Evolutionary conservation across 2,329 filamentous ascomycete species (phyloP), one percentile per base, ranked within the genome.

Genomic region (Nigrospora oryzae): DNA sequence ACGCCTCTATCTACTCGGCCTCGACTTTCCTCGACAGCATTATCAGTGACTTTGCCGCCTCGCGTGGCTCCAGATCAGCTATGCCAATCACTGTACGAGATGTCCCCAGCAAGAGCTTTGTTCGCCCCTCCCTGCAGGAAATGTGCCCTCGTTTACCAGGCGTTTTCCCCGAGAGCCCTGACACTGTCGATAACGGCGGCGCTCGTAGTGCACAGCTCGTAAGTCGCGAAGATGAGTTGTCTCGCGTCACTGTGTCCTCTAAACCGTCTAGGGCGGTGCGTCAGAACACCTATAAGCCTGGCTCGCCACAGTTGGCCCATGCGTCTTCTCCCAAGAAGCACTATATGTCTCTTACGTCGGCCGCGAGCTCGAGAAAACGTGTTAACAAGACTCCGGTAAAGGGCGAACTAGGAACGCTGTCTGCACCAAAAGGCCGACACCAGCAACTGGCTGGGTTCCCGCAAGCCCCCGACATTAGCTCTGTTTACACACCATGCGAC

Each of bases 21-120:
- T 71, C 82, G 3, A 71, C 79, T 14, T 96, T 91, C 62, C 73
- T 96, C 45, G 90, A 96, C 45, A 78, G 75, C 6, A 76, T 89
- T 14, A 95, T 86, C 59, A 76, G 79, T 42, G 89, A 94, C 47
- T 63, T 67, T 5, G 57, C 67, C 51, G 73, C 68, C 50, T 70
- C 76, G 46, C 77, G 74, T 45, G 74, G 71, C 49, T 86, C 84
- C 11, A 75, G 83, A 59, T 82, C 84, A 3, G 73, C 76, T 44
- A 88, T 84, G 12, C 84, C 84, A 31, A 77, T 86, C 75, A 73
- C 76, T 67, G 79, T 83, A 80, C 67, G 78, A 62, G 53, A 46
- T 13, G 13, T 46, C 43, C 63, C 49, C 68, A 67, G 63, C 62
- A 59, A 64, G 67, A 49, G 67, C 67, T 45, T 65, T 63, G 44